phyloP scores from a whole-genome alignment of 345 rosid species.

The Noccaea caerulescens region DNA sequence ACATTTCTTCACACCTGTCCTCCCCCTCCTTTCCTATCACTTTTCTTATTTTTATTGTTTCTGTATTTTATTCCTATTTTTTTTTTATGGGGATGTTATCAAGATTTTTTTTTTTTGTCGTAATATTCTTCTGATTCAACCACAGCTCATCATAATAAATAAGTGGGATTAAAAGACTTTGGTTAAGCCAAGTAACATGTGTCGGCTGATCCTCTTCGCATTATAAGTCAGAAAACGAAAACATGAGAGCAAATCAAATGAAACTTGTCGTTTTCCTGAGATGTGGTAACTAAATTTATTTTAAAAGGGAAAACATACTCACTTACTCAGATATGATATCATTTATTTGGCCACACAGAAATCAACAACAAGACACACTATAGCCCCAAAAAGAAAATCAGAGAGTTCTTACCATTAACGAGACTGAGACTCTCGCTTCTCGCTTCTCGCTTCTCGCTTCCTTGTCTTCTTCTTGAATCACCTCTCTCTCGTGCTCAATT shows the following conservation, averaged over 20 bases:
- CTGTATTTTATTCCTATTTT: neutral
- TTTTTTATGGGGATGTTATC: neutral
- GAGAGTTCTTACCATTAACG: slow-evolving; percentile 10
- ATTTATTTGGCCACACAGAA: slow-evolving; percentile 12
- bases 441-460: neutral
- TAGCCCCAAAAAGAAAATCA: neutral
- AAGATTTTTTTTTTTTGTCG: neutral
- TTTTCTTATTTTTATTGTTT: neutral
- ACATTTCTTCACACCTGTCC: slow-evolving; percentile 31
- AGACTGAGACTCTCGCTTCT: neutral
- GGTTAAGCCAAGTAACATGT: slow-evolving; percentile 28
- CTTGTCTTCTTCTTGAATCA: neutral
- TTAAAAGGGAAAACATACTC: too few species aligned
- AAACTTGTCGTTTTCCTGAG: neutral
- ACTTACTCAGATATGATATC: neutral
- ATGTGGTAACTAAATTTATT: neutral
- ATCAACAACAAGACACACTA: neutral
- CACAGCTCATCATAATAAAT: slow-evolving; percentile 13
- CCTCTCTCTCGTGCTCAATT: neutral
- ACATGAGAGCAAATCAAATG: neutral
- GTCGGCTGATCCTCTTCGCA: neutral
- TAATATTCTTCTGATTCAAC: neutral
- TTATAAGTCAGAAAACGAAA: neutral
- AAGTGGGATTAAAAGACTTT: neutral
- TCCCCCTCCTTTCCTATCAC: neutral